These are phyloP conservation scores for Syzygium malaccense DNA, from an alignment of 441 rosid genomes.

Conservation along the genomic window DNA sequence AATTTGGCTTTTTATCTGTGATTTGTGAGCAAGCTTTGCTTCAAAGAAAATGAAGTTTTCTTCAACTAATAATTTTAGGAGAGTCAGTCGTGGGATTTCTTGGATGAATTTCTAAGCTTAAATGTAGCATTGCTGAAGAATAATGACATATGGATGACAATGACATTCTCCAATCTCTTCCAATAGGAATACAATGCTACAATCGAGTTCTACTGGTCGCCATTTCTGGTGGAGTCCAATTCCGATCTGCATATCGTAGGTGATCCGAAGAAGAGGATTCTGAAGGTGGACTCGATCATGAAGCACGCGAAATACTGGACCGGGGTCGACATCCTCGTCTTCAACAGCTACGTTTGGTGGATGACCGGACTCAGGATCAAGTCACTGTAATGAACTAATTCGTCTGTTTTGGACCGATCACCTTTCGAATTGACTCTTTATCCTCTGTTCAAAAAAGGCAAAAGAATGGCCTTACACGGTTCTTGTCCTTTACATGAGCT, in stretches of 20 bases:
- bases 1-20: not conserved
- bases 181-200: conserved; percentile 62
- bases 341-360: conserved; percentile 96
- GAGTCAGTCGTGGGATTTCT: not conserved
- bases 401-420: not conserved
- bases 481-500: not conserved
- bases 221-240: conserved; percentile 73
- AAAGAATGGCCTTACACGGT: not conserved
- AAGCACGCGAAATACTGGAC: conserved; percentile 61
- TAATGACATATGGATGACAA: not conserved
- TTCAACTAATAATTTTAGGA: not conserved
- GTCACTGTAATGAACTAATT: conserved; percentile 25
- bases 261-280: conserved; percentile 66
- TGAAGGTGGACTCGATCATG: conserved; percentile 70
- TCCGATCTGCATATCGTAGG: conserved; percentile 41
- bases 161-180: not conserved
- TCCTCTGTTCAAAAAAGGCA: not conserved
- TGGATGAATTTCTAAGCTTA: not conserved
- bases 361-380: conserved; percentile 70
- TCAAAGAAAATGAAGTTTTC: not conserved
- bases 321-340: conserved; percentile 71
- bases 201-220: conserved; percentile 87
- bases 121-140: not conserved
- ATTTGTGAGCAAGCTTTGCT: not conserved
- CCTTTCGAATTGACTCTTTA: not conserved